phyloP scores from a whole-genome alignment of 2,329 filamentous ascomycete genomes.

The Fusarium sulawesiense region DNA sequence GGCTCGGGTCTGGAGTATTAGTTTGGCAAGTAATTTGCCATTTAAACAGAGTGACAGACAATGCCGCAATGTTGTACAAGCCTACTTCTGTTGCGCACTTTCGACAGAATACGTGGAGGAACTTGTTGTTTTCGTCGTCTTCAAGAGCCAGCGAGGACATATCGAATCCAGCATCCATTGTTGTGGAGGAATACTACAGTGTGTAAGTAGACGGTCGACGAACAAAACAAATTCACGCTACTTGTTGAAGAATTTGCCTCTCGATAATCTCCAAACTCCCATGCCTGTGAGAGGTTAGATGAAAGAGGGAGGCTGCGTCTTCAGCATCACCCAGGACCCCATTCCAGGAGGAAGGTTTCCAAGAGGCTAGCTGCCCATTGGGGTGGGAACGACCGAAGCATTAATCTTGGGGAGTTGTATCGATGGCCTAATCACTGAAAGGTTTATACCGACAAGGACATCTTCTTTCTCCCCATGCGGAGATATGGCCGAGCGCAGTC shows the following conservation, averaged over 20 bases:
- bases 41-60: slow-evolving; percentile 66
- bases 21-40: slow-evolving; percentile 64
- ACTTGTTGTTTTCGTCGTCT: slow-evolving; percentile 41
- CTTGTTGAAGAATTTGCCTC: slow-evolving; percentile 56
- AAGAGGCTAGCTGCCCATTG: slow-evolving; percentile 38
- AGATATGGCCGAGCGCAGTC: slow-evolving; percentile 12
- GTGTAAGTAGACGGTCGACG: slow-evolving; percentile 41
- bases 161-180: slow-evolving; percentile 47
- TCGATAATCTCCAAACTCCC: slow-evolving; percentile 60
- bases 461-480: slow-evolving; percentile 67
- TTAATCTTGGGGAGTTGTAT: slow-evolving; percentile 76
- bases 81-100: slow-evolving; percentile 61
- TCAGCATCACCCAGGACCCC: slow-evolving; percentile 54
- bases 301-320: slow-evolving; percentile 56
- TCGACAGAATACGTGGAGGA: slow-evolving; percentile 58
- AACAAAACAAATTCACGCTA: slow-evolving; percentile 10
- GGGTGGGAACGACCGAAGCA: slow-evolving; percentile 40
- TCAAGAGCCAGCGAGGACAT: slow-evolving; percentile 47
- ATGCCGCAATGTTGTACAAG: slow-evolving; percentile 57
- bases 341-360: slow-evolving; percentile 55
- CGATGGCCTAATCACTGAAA: slow-evolving; percentile 69
- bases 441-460: slow-evolving; percentile 63
- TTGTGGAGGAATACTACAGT: slow-evolving; percentile 54
- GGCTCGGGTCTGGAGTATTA: slow-evolving; percentile 42
- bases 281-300: slow-evolving; percentile 60